Base-by-base conservation (phyloP, 139 green algal genomes). In the Micractinium conductrix region DNA sequence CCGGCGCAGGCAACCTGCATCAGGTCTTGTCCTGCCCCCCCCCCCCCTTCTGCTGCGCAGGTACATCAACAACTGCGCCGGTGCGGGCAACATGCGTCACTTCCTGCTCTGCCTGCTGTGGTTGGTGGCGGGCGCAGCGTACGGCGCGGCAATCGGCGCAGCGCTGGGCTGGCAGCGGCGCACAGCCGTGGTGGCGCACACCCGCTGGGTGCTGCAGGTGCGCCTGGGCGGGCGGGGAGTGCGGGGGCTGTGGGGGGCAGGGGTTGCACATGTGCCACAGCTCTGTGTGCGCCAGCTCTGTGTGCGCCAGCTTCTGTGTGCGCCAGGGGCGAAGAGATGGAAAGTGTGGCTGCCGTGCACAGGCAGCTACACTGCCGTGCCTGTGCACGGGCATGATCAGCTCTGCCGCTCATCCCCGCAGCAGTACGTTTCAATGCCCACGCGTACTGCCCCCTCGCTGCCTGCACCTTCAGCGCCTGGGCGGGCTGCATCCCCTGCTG, bases 31-130 rank as follows among this genome's bases (percentile, higher is more conserved):
- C 17, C 67, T 48, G 67, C 67, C 67, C 26, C 4, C 37, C 70
- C 40, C 9, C 40, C 10, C 7, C 70, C 70, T 21, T 21, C 24
- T 26, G 17, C 37, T 48, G 40, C 42, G 74, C 58, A 73, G 76
- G 76, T 82, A 82, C 58, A 26, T 82, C 19, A 84, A 81, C 70
- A 86, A 86, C 17, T 91, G 86, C n/a, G 70, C 88, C 19, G 88
- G 88, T 30, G 45, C 78, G 30, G 76, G 35, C 53, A 92, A 81
- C 78, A 50, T 88, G 63, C 65, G 71, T 17, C 55, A 81, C 62
- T 90, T 90, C 83, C 28, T 90, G 19, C 53, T 74, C 33, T 85
- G 89, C 45, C 71, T 89, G 7, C 1, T 50, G 24, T 72, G 28
- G 19, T 33, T 88, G 45, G n/a, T 85, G 12, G 43, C 63, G 43